Base-by-base conservation (phyloP, 106 monocot species). In the Dioscorea zingiberensis region DNA sequence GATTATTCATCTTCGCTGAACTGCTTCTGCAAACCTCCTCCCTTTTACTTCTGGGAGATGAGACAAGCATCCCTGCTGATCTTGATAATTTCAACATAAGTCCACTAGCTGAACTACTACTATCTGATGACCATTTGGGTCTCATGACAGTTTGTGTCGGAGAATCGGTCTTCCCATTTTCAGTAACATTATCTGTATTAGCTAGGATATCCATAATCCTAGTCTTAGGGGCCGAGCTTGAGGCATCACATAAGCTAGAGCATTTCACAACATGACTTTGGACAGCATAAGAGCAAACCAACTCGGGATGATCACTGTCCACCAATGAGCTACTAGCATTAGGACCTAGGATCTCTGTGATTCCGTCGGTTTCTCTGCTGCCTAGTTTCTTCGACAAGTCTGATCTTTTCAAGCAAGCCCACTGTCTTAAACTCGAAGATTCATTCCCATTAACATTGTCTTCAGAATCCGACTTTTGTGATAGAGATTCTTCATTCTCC, bases 381-480 rank as follows among this genome's bases (percentile, higher is more conserved):
- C 54, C 69, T 7, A 49, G 18, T 61, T 76, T 79, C 63, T 82
- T 84, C 2, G 58, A 54, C 23, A 81, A 58, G 68, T 69, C 72
- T 16, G 89, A 81, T 11, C 83, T 72, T 65, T 86, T 86, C 16
- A 81, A 81, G 68, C 85, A 72, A 53, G 65, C 77, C 90, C 85
- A 90, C n/a, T 76, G 67, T 30, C 71, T 62, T 55, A 79, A 47
- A 71, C 56, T 63, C 30, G 67, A 56, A 29, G 75, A 47, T 21
- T 32, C 67, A 57, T 28, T 57, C 0, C 13, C 51, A 32, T 27
- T 55, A 21, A 57, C 47, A 18, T 62, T 44, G 22, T 55, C 74
- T 25, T 64, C 48, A 51, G 65, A 32, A 73, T 60, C 68, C 51
- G 25, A 58, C 44, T 47, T 25, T 25, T 30, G 16, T 18, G 62